Percentiles rank a stretch among this genome's conserved stretches.
phyloP scores from a whole-genome alignment of 202 grass and related monocot species.

The Eragrostis tef region DNA sequence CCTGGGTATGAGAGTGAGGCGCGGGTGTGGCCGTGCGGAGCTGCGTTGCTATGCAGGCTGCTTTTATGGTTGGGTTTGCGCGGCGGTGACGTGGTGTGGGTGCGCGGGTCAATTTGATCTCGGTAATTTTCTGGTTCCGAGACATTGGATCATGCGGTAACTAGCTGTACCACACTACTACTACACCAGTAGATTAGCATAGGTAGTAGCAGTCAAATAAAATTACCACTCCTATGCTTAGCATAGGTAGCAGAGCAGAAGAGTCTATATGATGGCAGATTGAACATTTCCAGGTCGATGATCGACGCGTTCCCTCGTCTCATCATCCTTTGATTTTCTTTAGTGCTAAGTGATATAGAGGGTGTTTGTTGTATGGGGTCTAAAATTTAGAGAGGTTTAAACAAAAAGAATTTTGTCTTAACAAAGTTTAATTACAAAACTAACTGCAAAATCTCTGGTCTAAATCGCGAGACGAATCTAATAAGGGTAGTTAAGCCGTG shows the following conservation, averaged over 20 bases:
- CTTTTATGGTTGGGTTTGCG: constrained; percentile 48
- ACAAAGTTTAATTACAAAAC: no score
- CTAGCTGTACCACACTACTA: not conserved
- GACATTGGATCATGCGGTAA: constrained; percentile 40
- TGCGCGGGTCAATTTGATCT: not conserved
- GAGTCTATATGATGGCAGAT: not conserved
- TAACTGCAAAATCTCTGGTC: no score
- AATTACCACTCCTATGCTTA: not conserved
- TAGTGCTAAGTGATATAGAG: no score
- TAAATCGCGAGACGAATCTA: no score
- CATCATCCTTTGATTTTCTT: not conserved
- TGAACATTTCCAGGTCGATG: not conserved
- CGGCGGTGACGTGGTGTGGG: constrained; percentile 31
- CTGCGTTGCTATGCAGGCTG: not conserved
- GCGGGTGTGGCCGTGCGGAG: not conserved
- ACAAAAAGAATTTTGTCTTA: no score
- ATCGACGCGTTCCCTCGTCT: not conserved
- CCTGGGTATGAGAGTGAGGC: not conserved
- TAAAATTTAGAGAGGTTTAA: no score
- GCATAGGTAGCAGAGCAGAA: not conserved
- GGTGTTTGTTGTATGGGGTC: no score
- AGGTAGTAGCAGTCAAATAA: not conserved
- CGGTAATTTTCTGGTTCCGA: constrained; percentile 39
- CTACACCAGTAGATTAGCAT: not conserved
- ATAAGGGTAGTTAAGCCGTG: no score